Evolutionary conservation across 2,329 filamentous ascomycete species (phyloP), one percentile per base, ranked within the genome.

Genomic region (Aspergillus persii): DNA sequence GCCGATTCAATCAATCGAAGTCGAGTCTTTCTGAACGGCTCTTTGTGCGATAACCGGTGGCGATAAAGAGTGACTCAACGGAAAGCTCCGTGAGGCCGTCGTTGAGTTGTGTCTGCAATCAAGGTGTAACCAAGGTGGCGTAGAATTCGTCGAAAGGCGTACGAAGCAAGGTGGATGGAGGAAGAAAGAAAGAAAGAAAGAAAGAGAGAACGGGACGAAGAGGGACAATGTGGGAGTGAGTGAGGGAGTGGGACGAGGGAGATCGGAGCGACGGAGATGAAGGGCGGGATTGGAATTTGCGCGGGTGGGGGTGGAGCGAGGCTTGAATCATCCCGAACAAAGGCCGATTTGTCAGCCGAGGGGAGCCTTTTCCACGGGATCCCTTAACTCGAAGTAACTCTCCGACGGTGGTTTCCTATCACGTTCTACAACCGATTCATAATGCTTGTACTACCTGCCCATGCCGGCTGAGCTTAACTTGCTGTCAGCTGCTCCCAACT

Each of bases 281-380:
- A 52, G 47, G 50, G 36, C 36, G 48, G 60, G 60, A 46, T 58
- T 58, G 56, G 59, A 58, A 49, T 60, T 60, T 47, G 49, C 30
- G 33, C 18, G 12, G 39, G 29, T 48, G 44, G 27, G 29, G 41
- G 56, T 30, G 53, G 30, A 54, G 33, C 18, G 18, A 26, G 39
- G 53, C 56, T 23, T 58, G 50, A 58, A 49, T 58, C 50, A 58
- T 52, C 44, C 8, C n/a, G 56, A 31, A 47, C 18, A 36, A 48
- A 36, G 36, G 39, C 26, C 11, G 6, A 29, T 57, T 57, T 30
- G 41, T 50, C n/a, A 57, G 50, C 50, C 33, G 33, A 12, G 15
- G 33, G 8, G 5, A 9, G 8, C 11, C 18, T 23, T 23, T 23
- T 23, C 18, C 18, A 23, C 18, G 18, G 18, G 18, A 23, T 23